Base-by-base conservation (phyloP, 805 yeast genomes). In the Pichia cabralensis region DNA sequence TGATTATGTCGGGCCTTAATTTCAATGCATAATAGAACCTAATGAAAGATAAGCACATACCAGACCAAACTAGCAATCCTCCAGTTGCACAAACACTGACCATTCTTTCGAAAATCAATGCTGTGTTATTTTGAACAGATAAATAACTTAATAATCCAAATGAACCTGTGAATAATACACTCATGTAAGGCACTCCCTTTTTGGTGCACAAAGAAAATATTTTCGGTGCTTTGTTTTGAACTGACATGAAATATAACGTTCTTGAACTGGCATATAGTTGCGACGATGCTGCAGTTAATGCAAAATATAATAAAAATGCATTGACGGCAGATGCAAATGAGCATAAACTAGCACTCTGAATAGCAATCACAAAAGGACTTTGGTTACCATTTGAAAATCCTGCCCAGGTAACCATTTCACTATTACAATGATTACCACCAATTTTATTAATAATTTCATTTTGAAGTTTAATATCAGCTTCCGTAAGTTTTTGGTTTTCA, bases 1-100 rank as follows among this genome's bases (percentile, higher is more conserved):
- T 58, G 19, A 72, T 65, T 26, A 74, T 69, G 47, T 74, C 80
- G 0, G 77, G 76, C 34, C 80, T 49, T 29, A 59, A 50, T 40
- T 69, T 63, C 39, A 74, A 55, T 1, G 77, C 80, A 43, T 64
- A 64, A 47, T 65, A 74, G 41, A 72, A 74, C 26, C 80, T 43
- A 21, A 74, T 59, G 43, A 59, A 74, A 6, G 77, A 61, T 13
- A 74, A 53, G 44, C 76, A 69, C 78, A 74, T 74, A 7, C 78
- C 74, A 38, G 67, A 65, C 95, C 95, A 85, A 28, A 81, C 84
- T 23, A 85, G 56, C 34, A 84, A 69, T 1, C 86, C 88, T 1
- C 88, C 70, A 0, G 88, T 73, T 3, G 88, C 75, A 34, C 82
- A 70, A 23, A 82, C 65, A 44, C 76, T 74, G 7, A 80, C 69